Conservation (phyloP, 257 asterid genomes). For the Nemophila menziesii region DNA sequence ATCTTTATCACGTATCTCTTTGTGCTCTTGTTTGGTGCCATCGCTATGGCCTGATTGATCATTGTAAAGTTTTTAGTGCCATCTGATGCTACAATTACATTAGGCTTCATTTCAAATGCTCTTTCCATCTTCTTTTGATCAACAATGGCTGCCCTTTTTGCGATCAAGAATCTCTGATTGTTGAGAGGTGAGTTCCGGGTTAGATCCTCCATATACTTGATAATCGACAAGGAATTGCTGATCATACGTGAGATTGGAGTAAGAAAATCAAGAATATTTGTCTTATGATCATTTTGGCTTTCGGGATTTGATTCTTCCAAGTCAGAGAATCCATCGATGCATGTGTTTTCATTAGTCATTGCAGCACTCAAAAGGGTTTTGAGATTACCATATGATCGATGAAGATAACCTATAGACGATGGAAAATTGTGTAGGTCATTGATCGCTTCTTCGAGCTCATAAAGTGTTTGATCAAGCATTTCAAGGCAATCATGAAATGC, state of each 20-base stretch:
- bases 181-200: conserved; percentile 9
- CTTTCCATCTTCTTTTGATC: conserved; percentile 12
- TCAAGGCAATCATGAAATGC: conserved; percentile 45
- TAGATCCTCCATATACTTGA: conserved; percentile 27
- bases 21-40: conserved; percentile 34
- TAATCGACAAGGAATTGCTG: conserved; percentile 51
- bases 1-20: conserved; percentile 29
- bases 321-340: conserved; percentile 58
- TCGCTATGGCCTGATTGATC: conserved; percentile 34
- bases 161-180: conserved; percentile 20
- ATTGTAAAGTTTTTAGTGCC: conserved; percentile 29
- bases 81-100: conserved; percentile 32
- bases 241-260: conserved; percentile 47
- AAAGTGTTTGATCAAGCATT: conserved; percentile 44
- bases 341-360: conserved; percentile 56
- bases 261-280: conserved; percentile 23
- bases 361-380: conserved; percentile 56
- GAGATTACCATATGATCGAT: conserved; percentile 28
- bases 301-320: conserved; percentile 20
- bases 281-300: conserved; percentile 12
- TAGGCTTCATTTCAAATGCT: conserved; percentile 2
- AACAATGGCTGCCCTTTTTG: conserved; percentile 5
- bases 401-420: conserved; percentile 11
- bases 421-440: conserved; percentile 19
- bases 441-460: conserved; percentile 34